Evolutionary conservation across 2,329 filamentous ascomycete genomes (phyloP), one percentile per base, ranked within the genome.

Genomic region (Phialophora verrucosa): DNA sequence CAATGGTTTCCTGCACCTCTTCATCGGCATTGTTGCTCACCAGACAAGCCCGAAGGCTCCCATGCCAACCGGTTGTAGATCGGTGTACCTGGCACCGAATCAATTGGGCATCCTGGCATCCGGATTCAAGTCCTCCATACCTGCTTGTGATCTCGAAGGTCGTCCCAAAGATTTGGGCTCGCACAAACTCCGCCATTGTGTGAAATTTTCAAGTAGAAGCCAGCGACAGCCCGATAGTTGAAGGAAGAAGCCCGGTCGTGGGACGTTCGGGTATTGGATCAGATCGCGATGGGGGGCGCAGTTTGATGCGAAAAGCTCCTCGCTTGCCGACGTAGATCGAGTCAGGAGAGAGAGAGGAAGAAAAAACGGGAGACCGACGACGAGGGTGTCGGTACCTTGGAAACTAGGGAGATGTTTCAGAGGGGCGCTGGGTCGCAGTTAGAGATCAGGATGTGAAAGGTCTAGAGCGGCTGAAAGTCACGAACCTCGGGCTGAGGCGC

Each of bases 61-160:
- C 95, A 99, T 99, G 78, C 95, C 95, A 72, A 99, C 95, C 44
- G 95, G 95, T 79, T 99, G 95, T 78, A 99, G 87, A 81, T 99
- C 95, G 69, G 94, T 96, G 82, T 98, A 98, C 83, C 93, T 97
- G 77, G 72, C 62, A 65, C 65, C 35, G 12, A n/a, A 55, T 35
- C 72, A 78, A 56, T 64, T 70, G 63, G 60, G 44, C 27, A 55
- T 62, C 38, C 63, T 23, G 49, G 49, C 17, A 69, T 73, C 72
- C 25, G 25, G n/a, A 11, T 25, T 32, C 4, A 31, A 23, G 51
- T 56, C 44, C 38, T 49, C 17, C 51, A 66, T 88, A 97, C 93
- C 95, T 91, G 82, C 93, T 97, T 74, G 95, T 99, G 83, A 98
- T 98, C 88, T 99, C 95, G 79, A 99, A 99, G 75, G 95, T 98